These are phyloP conservation scores for Phoma herbarum DNA, from an alignment of 2,329 filamentous ascomycete species.

Conservation along the genomic window DNA sequence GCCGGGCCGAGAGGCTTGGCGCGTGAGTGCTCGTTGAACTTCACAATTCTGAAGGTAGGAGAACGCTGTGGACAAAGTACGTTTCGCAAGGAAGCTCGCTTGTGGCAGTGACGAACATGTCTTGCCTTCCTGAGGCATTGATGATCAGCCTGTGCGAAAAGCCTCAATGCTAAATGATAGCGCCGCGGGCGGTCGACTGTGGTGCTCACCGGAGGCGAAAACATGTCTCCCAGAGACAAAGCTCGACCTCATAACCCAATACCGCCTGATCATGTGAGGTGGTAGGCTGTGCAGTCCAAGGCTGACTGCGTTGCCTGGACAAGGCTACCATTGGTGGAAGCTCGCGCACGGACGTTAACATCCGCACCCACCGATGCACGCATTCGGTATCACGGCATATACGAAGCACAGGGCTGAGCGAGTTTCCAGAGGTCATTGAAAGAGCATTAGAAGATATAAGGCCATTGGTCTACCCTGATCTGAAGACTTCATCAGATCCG, in stretches of 20 bases:
- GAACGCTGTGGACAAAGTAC: neutral
- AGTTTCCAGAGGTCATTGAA: neutral
- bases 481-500: neutral
- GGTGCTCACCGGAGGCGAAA: slow-evolving; percentile 3
- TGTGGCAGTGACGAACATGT: neutral
- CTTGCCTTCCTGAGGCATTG: neutral
- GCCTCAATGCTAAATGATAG: neutral
- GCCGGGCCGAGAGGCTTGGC: slow-evolving; percentile 19
- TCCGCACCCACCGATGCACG: slow-evolving; percentile 20
- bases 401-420: slow-evolving; percentile 8
- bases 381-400: slow-evolving; percentile 9
- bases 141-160: neutral
- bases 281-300: slow-evolving; percentile 26
- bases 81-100: neutral
- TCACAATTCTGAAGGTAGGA: neutral
- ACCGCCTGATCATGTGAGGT: too few species aligned
- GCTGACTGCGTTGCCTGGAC: slow-evolving; percentile 21
- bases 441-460: slow-evolving; percentile 1
- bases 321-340: slow-evolving; percentile 2
- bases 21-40: neutral
- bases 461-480: neutral
- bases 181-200: neutral
- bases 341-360: slow-evolving; percentile 2
- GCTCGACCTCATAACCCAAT: too few species aligned
- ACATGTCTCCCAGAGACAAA: too few species aligned